Evolutionary conservation across 2,329 filamentous ascomycete species (phyloP), one percentile per base, ranked within the genome.

Genomic region (Epichloe sibirici): DNA sequence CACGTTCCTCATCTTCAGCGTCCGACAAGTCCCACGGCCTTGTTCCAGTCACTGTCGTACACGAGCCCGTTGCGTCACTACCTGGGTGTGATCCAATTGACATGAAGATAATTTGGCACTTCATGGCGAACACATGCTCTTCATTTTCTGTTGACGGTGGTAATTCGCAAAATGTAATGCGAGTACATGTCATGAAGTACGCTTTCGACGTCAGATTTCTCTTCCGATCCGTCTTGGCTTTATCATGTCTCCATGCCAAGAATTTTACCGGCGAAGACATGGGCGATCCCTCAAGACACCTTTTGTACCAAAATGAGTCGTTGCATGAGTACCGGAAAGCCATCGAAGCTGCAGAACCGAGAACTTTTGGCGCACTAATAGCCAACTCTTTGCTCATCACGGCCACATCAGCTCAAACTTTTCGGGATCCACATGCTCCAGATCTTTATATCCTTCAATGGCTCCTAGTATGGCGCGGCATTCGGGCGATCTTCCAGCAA

Each of bases 81-180:
- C 34, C 53, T 17, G 49, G 42, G 15, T 52, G 42, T 49, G 64
- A 70, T 42, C 65, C 68, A 35, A 57, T 65, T 28, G 76, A 80
- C 55, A 75, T 81, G 74, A 73, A 71, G 56, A 69, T 80, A 42
- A 59, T 81, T 6, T 80, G 76, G 76, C 77, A 77, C 58, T 81
- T 77, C 58, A 74, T 73, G 12, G 67, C 66, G 8, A 62, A 70
- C 35, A 75, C 74, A 8, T 75, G 66, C 56, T 55, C 63, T 3
- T 74, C 73, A 13, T 77, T 80, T 59, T 68, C 72, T 13, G 62
- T 73, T 31, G 63, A 71, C 23, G 62, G 63, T 15, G 66, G 66
- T 38, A 60, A 59, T 6, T 63, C 66, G 3, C 57, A 62, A 53
- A 61, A 71, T 8, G 66, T 75, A 23, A 68, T 81, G 54, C 71